Evolutionary conservation across 257 asterid genomes (phyloP).

Genomic region (Solanum medicagineum): DNA sequence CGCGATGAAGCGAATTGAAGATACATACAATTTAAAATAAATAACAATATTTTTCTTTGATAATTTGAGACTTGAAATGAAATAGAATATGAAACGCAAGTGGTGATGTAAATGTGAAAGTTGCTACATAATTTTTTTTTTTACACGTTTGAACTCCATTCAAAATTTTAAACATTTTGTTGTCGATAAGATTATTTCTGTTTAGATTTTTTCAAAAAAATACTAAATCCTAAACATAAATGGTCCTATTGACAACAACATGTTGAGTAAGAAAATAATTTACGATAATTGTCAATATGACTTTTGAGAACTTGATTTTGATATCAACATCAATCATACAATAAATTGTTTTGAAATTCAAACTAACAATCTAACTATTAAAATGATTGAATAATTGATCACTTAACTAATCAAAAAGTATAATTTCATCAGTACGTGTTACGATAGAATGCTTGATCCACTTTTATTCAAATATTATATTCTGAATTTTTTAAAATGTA

Average conservation of each 20-base stretch:
- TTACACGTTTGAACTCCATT: too few relatives aligned
- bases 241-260: not conserved
- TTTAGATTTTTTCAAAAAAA: not conserved
- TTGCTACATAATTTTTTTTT: not conserved
- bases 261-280: not conserved
- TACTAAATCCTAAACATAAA: not conserved
- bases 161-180: too few relatives aligned
- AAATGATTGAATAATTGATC: not conserved
- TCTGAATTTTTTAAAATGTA: not conserved
- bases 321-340: not conserved
- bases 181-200: too few relatives aligned
- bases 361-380: not conserved
- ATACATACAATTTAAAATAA: not conserved
- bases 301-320: not conserved
- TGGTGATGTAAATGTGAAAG: not conserved
- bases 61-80: not conserved
- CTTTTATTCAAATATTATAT: rapidly evolving
- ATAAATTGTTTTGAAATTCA: not conserved
- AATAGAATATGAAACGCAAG: not conserved
- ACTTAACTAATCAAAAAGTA: not conserved
- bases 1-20: too few relatives aligned
- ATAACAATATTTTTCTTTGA: too few relatives aligned
- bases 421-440: too few relatives aligned
- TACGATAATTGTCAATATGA: not conserved
- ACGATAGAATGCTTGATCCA: not conserved